Evolutionary conservation across 2,329 filamentous ascomycete genomes (phyloP), one percentile per base, ranked within the genome.

Genomic region (Calonectria crousiana): DNA sequence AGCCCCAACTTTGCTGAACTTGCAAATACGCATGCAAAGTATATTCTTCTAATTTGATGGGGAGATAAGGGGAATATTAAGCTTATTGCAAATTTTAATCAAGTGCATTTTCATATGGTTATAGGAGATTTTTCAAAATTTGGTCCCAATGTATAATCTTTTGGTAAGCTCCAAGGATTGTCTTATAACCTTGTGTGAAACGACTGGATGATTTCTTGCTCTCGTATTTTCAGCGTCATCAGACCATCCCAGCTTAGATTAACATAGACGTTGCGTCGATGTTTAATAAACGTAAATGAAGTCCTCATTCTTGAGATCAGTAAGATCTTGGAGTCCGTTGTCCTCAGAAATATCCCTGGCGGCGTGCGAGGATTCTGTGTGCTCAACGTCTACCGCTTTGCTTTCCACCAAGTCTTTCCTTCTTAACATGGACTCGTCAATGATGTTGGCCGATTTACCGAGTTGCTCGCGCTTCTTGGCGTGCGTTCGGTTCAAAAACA

Each of bases 391-490:
- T 2, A 76, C 62, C 8, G 69, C 68, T 56, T 78, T 78, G 62
- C 65, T 73, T 9, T 67, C 53, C n/a, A 69, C 41, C 28, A 73
- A 69, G 4, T 71, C 32, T 28, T 65, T 67, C 16, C 66, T 75
- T 4, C 67, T 47, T 49, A 76, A 52, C 77, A 78, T 78, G 92
- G 91, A 78, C 88, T 92, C 71, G 86, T 93, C 91, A 1, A 91
- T 78, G 2, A 92, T 79, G 10, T 88, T 84, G 0, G 88, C 89
- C 1, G 84, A 85, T 82, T 93, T 93, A 0, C 91, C 91, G 68
- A 91, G 80, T 1, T 85, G 84, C 38, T 89, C 88, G 9, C 91
- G 85, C n/a, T 81, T 85, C 18, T 84, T 85, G 16, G 88, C 88
- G 73, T 92, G 90, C 67, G 83, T 85, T 49, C 84, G 86, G 79